Evolutionary conservation across 495 filamentous ascomycete genomes (phyloP).

Genomic region (Penicillium coprophilum): DNA sequence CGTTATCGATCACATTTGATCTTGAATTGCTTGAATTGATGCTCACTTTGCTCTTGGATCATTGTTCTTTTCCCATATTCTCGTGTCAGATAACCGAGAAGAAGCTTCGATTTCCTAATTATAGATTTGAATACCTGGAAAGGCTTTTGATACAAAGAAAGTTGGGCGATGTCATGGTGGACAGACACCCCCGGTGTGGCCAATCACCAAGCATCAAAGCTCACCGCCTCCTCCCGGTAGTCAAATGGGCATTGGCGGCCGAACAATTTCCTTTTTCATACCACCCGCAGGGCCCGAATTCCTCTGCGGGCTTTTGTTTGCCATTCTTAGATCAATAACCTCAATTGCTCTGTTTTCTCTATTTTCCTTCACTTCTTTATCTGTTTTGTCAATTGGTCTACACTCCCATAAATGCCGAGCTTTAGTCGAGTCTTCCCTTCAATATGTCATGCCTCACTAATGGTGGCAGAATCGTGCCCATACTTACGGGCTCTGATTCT

Average conservation of each 20-base stretch:
- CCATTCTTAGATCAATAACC: constrained; percentile 11
- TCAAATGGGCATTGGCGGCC: constrained; percentile 15
- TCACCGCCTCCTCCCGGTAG: constrained; percentile 28
- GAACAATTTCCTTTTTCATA: constrained; percentile 30
- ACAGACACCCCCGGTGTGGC: constrained; percentile 23
- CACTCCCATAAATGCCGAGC: constrained; percentile 40
- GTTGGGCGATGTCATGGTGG: constrained; percentile 26
- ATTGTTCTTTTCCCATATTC: not conserved
- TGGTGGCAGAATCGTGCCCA: constrained; percentile 51
- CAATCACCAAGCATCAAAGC: constrained; percentile 16
- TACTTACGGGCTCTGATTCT: constrained; percentile 38
- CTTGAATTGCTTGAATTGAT: not conserved
- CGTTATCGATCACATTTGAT: constrained; percentile 29
- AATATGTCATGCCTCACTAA: constrained; percentile 45
- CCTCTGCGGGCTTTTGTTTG: constrained; percentile 26
- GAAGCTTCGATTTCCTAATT: not conserved
- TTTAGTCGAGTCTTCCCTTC: constrained; percentile 31
- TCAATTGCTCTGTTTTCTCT: constrained; percentile 16
- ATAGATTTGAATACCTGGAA: not conserved
- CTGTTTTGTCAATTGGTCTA: constrained; percentile 4
- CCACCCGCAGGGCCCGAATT: constrained; percentile 30
- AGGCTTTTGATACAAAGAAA: not conserved
- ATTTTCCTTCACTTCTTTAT: constrained; percentile 12
- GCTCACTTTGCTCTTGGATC: not conserved
- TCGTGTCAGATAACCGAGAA: not conserved